Conservation (phyloP, 2,329 filamentous ascomycete species). For the Colletotrichum lindemuthianum region DNA sequence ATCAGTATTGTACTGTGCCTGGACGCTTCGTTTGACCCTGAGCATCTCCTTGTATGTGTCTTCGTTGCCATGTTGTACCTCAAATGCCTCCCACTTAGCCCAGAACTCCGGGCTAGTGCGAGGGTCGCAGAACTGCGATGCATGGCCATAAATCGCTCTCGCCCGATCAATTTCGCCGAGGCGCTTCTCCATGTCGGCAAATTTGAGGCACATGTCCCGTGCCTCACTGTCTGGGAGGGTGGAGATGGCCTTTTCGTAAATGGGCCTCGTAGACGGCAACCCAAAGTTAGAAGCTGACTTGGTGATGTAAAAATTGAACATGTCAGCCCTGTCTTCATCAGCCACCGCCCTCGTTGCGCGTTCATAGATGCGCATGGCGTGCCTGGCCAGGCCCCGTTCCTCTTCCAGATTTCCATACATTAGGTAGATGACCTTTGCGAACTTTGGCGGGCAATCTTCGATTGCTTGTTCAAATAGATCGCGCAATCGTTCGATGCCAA, state of each 20-base stretch:
- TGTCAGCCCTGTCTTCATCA: slow-evolving; percentile 93
- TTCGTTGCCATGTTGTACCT: slow-evolving; percentile 97
- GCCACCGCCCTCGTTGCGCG: slow-evolving; percentile 93
- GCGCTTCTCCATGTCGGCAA: slow-evolving; percentile 94
- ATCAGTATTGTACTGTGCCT: slow-evolving; percentile 98
- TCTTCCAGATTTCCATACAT: slow-evolving; percentile 99
- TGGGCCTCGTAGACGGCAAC: slow-evolving; percentile 90
- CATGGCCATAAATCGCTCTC: slow-evolving; percentile 94
- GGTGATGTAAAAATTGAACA: slow-evolving; percentile 99
- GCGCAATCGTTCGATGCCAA: slow-evolving; percentile 90
- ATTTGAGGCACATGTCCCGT: slow-evolving; percentile 98
- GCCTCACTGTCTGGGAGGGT: slow-evolving; percentile 94
- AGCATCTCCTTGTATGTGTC: slow-evolving; percentile 99
- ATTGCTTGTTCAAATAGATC: slow-evolving; percentile 98
- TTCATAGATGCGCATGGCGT: slow-evolving; percentile 99
- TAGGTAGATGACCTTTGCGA: slow-evolving; percentile 93
- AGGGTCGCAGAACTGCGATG: slow-evolving; percentile 96
- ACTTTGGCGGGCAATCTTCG: slow-evolving; percentile 93
- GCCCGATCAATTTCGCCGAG: slow-evolving; percentile 95
- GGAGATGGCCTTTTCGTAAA: slow-evolving; percentile 95
- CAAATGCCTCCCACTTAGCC: slow-evolving; percentile 96
- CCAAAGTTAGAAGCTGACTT: slow-evolving; percentile 99
- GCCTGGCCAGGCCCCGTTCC: slow-evolving; percentile 90
- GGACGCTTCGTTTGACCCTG: slow-evolving; percentile 94
- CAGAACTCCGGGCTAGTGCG: slow-evolving; percentile 91